Percentiles rank a stretch among this genome's conserved stretches.
Evolutionary conservation across 208 protist species (phyloP).

Genomic region (Phytomonas sp.): DNA sequence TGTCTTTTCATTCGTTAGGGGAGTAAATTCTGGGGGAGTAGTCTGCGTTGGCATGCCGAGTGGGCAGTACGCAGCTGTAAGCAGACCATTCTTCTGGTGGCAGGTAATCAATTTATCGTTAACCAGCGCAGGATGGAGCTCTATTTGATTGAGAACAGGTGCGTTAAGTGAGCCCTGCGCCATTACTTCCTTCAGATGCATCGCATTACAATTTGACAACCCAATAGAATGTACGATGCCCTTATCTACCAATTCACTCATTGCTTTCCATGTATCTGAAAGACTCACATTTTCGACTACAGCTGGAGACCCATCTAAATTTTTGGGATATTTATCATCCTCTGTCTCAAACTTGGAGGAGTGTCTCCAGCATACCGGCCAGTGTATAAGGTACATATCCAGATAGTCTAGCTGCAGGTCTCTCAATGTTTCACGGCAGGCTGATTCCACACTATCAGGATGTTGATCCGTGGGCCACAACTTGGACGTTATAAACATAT

Average conservation of each 20-base stretch:
- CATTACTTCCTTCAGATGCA: constrained; percentile 53
- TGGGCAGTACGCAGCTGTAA: constrained; percentile 82
- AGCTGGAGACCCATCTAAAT: constrained; percentile 26
- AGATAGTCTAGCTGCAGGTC: constrained; percentile 84
- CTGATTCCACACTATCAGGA: constrained; percentile 73
- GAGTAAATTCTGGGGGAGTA: constrained; percentile 47
- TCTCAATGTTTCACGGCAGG: constrained; percentile 69
- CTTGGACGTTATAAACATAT: constrained; percentile 93
- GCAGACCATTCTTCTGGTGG: constrained; percentile 48
- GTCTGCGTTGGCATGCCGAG: constrained; percentile 65
- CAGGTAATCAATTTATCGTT: constrained; percentile 40
- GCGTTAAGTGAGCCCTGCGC: constrained; percentile 9
- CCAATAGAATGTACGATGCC: constrained; percentile 87
- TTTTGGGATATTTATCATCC: constrained; percentile 61
- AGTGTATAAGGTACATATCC: constrained; percentile 92
- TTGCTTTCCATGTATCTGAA: constrained; percentile 80
- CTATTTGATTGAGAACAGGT: constrained; percentile 88
- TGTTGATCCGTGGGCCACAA: constrained; percentile 93
- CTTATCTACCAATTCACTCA: constrained; percentile 75
- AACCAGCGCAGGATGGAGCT: constrained; percentile 71
- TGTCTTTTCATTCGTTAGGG: constrained; percentile 32
- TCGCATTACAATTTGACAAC: constrained; percentile 70
- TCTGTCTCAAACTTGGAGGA: constrained; percentile 31
- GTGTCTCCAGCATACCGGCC: constrained; percentile 81
- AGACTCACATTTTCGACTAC: constrained; percentile 47